Base-by-base conservation (phyloP, 2,329 filamentous ascomycete species). In the Trichoderma endophyticum region DNA sequence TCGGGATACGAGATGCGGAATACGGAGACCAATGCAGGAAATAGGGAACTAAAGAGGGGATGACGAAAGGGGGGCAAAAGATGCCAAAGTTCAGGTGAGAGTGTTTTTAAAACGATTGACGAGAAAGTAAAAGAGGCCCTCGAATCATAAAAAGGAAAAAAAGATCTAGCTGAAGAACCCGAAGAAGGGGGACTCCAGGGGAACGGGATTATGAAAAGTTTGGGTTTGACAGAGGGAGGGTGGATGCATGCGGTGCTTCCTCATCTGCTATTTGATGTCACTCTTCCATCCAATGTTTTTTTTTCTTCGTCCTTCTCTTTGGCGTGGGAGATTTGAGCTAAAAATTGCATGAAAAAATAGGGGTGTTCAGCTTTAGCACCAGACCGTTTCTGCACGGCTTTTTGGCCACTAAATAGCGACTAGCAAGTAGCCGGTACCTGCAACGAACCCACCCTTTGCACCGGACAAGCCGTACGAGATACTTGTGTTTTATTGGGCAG, bases 41-140 rank as follows among this genome's bases (percentile, higher is more conserved):
- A 62, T 34, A 62, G 59, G 60, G 69, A 65, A 65, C 56, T 48
- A 71, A 69, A 43, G 61, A 71, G 62, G 34, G 36, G 62, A 66
- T 65, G 56, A 59, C 34, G 54, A 65, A 65, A 70, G 43, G 59
- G 43, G 51, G 36, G 67, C n/a, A 12, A 34, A 39, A 32, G 26
- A 57, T 64, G 61, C 69, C 34, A 48, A 60, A 57, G 28, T 18
- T 60, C 65, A n/a, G 56, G 36, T 11, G 18, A 34, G 39, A 30
- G 15, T n/a, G 36, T 18, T 9, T 57, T 39, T 62, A 28, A 51
- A 66, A 66, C 51, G 70, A 66, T 71, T 71, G 70, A 71, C 70
- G 70, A 66, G 61, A 71, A 34, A 51, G 56, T 48, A 30, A 36
- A 24, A 70, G 21, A n/a, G 48, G 48, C 21, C 32, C 64, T 60